Percentiles rank a stretch among this genome's conserved stretches.
These are phyloP conservation scores for Sporothrix inflata DNA, from an alignment of 2,329 filamentous ascomycete species.

Conservation along the genomic window DNA sequence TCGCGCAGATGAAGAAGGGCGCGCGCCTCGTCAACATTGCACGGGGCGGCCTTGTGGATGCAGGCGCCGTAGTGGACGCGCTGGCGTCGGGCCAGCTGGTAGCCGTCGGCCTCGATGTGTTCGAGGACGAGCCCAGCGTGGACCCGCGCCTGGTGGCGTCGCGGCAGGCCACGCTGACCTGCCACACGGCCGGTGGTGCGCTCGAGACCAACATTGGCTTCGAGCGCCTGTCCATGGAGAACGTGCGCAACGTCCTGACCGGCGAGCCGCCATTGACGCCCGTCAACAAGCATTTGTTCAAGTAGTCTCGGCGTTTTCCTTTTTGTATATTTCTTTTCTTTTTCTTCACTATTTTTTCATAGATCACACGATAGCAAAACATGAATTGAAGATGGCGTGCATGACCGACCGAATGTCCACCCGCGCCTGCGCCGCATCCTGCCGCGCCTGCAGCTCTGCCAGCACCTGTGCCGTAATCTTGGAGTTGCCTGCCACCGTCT, in stretches of 20 bases:
- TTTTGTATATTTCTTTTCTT: neutral
- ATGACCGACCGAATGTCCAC: constrained; percentile 52
- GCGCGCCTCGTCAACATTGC: constrained; percentile 63
- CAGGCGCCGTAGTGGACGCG: constrained; percentile 55
- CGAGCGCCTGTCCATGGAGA: constrained; percentile 58
- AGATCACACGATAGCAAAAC: constrained; percentile 56
- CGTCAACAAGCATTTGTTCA: constrained; percentile 56
- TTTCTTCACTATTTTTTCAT: neutral
- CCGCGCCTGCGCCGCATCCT: constrained; percentile 46
- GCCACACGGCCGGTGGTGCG: constrained; percentile 59
- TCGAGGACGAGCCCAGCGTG: constrained; percentile 51
- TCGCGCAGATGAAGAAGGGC: constrained; percentile 54
- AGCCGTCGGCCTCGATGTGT: constrained; percentile 56
- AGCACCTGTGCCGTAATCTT: constrained; percentile 51
- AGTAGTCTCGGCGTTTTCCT: constrained; percentile 11
- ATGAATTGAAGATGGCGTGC: constrained; percentile 54
- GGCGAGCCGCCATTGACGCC: constrained; percentile 52
- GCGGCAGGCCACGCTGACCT: constrained; percentile 49
- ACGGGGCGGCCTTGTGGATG: constrained; percentile 46
- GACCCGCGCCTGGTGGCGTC: constrained; percentile 42
- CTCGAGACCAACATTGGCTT: constrained; percentile 58
- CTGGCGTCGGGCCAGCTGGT: constrained; percentile 48
- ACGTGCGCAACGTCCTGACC: constrained; percentile 53
- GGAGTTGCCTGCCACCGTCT: constrained; percentile 50
- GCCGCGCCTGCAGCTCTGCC: constrained; percentile 50